Evolutionary conservation across 371 early-diverging fungal species (phyloP).

Genomic region (Mortierella sp.): DNA sequence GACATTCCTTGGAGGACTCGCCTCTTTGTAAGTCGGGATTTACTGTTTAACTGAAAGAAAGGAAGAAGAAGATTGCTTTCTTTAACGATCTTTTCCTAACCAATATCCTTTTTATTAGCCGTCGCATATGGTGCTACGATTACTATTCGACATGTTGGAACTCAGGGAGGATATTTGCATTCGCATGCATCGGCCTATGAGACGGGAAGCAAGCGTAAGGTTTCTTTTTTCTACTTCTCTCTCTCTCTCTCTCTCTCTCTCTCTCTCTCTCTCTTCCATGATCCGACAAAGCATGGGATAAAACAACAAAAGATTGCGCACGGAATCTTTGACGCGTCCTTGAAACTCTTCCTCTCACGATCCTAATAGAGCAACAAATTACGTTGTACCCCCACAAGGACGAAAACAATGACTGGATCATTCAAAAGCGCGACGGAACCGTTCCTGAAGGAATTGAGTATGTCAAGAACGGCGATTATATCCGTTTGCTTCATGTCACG

Average conservation of each 20-base stretch:
- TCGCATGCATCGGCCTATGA: slow-evolving; percentile 86
- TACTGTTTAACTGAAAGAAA: neutral
- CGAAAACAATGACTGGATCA: slow-evolving; percentile 86
- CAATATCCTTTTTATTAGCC: slow-evolving; percentile 54
- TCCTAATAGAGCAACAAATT: slow-evolving; percentile 86
- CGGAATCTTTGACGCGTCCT: too few species aligned
- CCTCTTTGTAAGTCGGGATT: slow-evolving; percentile 49
- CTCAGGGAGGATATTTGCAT: slow-evolving; percentile 85
- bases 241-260: too few species aligned
- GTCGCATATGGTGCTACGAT: slow-evolving; percentile 86
- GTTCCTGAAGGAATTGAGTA: slow-evolving; percentile 57
- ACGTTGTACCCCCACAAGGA: slow-evolving; percentile 90
- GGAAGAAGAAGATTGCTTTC: neutral
- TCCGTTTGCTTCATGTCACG: slow-evolving; percentile 79
- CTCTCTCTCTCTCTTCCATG: too few species aligned
- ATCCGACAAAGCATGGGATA: too few species aligned
- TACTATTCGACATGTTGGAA: slow-evolving; percentile 77
- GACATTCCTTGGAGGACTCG: slow-evolving; percentile 42
- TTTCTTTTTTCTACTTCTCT: neutral
- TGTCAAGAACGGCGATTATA: slow-evolving; percentile 69
- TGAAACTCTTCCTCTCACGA: neutral
- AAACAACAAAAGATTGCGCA: too few species aligned
- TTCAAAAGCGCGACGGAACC: slow-evolving; percentile 62
- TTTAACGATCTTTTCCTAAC: neutral
- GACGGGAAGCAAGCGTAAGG: slow-evolving; percentile 79